These are phyloP conservation scores for Coleophoma eucalyptorum DNA, from an alignment of 2,329 filamentous ascomycete species.

Conservation along the genomic window DNA sequence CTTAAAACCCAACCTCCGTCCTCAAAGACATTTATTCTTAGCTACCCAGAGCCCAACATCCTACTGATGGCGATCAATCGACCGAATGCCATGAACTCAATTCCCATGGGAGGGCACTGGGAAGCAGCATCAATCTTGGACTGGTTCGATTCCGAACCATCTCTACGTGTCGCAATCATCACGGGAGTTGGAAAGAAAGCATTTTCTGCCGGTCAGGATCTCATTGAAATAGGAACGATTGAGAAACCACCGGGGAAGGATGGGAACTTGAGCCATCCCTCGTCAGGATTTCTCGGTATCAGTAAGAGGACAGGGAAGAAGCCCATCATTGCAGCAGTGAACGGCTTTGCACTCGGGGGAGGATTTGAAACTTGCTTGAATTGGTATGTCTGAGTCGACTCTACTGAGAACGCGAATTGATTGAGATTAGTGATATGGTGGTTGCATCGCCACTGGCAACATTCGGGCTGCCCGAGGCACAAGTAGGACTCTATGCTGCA, in stretches of 20 bases:
- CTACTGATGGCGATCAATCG: conserved; percentile 59
- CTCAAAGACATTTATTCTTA: conserved; percentile 13
- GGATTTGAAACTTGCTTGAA: conserved; percentile 70
- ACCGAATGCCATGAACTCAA: conserved; percentile 40
- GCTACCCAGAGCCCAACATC: conserved; percentile 48
- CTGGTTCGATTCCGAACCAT: conserved; percentile 60
- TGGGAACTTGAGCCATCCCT: conserved; percentile 25
- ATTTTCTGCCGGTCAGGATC: conserved; percentile 65
- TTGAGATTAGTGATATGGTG: conserved; percentile 65
- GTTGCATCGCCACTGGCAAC: conserved; percentile 54
- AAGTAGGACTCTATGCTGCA: conserved; percentile 65
- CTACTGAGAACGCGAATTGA: conserved; percentile 33
- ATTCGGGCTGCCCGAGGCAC: conserved; percentile 72
- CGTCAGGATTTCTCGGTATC: conserved; percentile 59
- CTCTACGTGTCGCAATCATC: conserved; percentile 58
- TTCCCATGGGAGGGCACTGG: conserved; percentile 33
- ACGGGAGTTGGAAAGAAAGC: conserved; percentile 58
- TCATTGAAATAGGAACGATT: conserved; percentile 54
- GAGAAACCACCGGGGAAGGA: conserved; percentile 27
- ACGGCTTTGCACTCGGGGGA: conserved; percentile 71
- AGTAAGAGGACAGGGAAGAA: conserved; percentile 67
- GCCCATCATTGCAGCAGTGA: conserved; percentile 74
- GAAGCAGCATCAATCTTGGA: conserved; percentile 41
- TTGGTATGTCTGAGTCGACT: conserved; percentile 25
- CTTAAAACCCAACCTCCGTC: conserved; percentile 13